Percentiles rank a stretch among this genome's conserved stretches.
phyloP scores from a whole-genome alignment of 805 yeast genomes.

The Wickerhamiella galacta region DNA sequence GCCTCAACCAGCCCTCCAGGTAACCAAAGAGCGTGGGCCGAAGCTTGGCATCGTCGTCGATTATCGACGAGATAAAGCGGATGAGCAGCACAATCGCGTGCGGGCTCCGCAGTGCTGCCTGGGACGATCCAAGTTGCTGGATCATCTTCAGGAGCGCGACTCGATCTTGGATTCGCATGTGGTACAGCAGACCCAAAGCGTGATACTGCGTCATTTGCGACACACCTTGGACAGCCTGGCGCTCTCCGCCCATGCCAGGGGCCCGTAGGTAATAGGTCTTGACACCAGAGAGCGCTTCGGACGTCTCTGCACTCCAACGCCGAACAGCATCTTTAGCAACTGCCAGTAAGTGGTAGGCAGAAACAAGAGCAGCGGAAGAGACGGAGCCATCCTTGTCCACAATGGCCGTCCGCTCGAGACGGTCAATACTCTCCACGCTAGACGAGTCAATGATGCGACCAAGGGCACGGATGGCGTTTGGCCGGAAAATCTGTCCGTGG shows the following conservation, averaged over 20 bases:
- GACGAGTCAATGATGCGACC: slow-evolving; percentile 69
- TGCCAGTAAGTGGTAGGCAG: slow-evolving; percentile 79
- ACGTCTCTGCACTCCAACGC: slow-evolving; percentile 86
- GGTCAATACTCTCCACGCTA: slow-evolving; percentile 84
- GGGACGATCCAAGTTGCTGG: slow-evolving; percentile 47
- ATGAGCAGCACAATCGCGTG: slow-evolving; percentile 75
- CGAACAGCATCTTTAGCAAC: slow-evolving; percentile 83
- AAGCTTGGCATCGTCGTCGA: slow-evolving; percentile 54
- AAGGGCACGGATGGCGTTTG: slow-evolving; percentile 86
- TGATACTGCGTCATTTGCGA: slow-evolving; percentile 87
- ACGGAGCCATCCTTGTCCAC: slow-evolving; percentile 80
- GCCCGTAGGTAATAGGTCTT: slow-evolving; percentile 21
- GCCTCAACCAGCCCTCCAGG: slow-evolving; percentile 53
- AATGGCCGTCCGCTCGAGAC: slow-evolving; percentile 79
- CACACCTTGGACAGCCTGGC: slow-evolving; percentile 20
- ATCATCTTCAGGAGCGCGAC: slow-evolving; percentile 87
- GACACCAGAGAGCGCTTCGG: slow-evolving; percentile 63
- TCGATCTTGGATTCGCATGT: slow-evolving; percentile 75
- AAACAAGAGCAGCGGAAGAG: slow-evolving; percentile 84
- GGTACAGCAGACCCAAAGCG: slow-evolving; percentile 80
- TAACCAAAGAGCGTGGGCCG: slow-evolving; percentile 43
- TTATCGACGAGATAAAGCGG: slow-evolving; percentile 58
- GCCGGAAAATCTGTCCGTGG: slow-evolving; percentile 59
- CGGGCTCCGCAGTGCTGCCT: slow-evolving; percentile 51
- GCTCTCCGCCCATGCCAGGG: slow-evolving; percentile 17